Base-by-base conservation (phyloP, 2,329 filamentous ascomycete genomes). In the Ascochyta fabae region DNA sequence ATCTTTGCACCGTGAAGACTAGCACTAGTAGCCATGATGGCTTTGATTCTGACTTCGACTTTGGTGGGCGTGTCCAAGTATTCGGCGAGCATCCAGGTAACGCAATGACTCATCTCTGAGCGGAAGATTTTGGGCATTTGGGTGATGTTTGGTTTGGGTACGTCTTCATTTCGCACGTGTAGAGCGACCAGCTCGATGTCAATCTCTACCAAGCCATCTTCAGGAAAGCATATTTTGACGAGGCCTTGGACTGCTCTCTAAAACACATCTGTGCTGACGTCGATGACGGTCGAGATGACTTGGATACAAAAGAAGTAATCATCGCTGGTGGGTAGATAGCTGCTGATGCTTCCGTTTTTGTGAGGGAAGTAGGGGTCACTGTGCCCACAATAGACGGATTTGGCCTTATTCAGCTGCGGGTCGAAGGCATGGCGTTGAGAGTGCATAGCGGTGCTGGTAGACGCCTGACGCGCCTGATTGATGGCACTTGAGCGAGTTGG, bases 201-300 rank as follows among this genome's bases (percentile, higher is more conserved):
- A 0, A 70, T 43, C 23, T 71, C 59, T 1, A 70, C 58, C 0
- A 72, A 46, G 3, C 70, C 39, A 9, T 53, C 48, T 2, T 66
- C 44, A 1, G 70, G 69, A 16, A 73, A 71, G 42, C 70, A 72
- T 3, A 70, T 64, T 5, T 65, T 54, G 2, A 69, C 56, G 0
- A 73, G 52, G 1, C 66, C 69, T 51, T 65, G 60, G 1, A 71
- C 62, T 0, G 68, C 67, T 4, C 65, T 62, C 26, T 58, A 53
- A 40, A 70, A 64, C 4, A 73, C 23, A 5, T 54, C 63, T 57
- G 65, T 62, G 2, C 50, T n/a, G 6, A 63, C 22, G 15, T 59
- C 24, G 0, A 24, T 52, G 6, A 54, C 34, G 0, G 60, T 59
- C 1, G 59, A 70, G 2, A 68, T 48, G 1, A 72, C 61, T 13